These are phyloP conservation scores for Clitopilus hobsonii DNA, from an alignment of 768 basidiomycete species.

Conservation along the genomic window DNA sequence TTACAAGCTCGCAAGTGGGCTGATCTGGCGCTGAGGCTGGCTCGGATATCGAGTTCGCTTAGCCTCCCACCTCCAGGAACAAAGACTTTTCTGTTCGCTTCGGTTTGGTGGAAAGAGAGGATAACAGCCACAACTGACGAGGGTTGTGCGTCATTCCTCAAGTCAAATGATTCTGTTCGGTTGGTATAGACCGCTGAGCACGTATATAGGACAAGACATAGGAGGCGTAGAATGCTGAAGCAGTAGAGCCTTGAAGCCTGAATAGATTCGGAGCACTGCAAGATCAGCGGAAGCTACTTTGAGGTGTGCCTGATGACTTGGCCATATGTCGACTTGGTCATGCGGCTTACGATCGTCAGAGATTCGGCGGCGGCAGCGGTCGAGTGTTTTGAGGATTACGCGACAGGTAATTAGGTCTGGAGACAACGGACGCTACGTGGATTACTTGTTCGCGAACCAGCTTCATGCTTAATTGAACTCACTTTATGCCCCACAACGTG, in stretches of 20 bases:
- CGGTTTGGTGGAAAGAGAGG: not conserved
- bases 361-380: not conserved
- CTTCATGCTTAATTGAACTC: not conserved
- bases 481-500: not conserved
- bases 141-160: not conserved
- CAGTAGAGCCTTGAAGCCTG: not conserved
- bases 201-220: too few species aligned
- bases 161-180: not conserved
- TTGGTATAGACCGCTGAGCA: too few species aligned
- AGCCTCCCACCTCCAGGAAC: not conserved
- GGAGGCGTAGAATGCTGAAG: not conserved
- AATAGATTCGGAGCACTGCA: not conserved
- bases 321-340: not conserved
- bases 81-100: not conserved
- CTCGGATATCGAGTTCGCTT: not conserved
- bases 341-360: not conserved
- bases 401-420: not conserved
- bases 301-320: not conserved
- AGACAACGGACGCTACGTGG: not conserved
- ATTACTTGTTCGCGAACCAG: not conserved
- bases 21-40: not conserved
- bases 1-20: not conserved
- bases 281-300: not conserved
- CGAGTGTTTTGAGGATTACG: not conserved
- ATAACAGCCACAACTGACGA: not conserved